Evolutionary conservation across 2,329 filamentous ascomycete genomes (phyloP).

Genomic region (Colletotrichum chlorophyti): DNA sequence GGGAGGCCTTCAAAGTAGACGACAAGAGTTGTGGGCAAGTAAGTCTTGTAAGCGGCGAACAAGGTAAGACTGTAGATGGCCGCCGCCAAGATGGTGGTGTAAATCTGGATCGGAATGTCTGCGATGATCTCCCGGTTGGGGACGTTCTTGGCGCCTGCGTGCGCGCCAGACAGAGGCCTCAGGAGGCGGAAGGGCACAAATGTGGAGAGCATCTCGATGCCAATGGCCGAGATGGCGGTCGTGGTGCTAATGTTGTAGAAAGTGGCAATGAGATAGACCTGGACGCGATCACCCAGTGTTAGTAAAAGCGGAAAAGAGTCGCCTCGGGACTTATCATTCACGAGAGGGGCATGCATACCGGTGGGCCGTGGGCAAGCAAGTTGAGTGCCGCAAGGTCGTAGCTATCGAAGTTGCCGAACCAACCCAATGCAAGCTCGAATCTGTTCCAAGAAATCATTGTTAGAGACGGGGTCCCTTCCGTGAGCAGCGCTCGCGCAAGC

Average conservation of each 20-base stretch:
- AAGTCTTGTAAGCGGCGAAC: constrained; percentile 71
- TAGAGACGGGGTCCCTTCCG: not conserved
- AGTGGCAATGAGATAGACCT: constrained; percentile 76
- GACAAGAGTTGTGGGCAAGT: constrained; percentile 76
- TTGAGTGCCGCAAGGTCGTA: constrained; percentile 71
- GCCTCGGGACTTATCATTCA: not conserved
- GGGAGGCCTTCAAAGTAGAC: constrained; percentile 76
- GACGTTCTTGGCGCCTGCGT: constrained; percentile 58
- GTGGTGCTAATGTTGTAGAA: constrained; percentile 76
- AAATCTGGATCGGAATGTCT: constrained; percentile 66
- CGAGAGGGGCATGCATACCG: constrained; percentile 51
- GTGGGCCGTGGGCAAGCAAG: constrained; percentile 76
- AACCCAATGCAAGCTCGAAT: constrained; percentile 73
- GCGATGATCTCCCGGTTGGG: constrained; percentile 70
- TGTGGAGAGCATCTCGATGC: constrained; percentile 72
- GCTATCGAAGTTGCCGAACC: constrained; percentile 78
- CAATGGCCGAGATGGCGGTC: constrained; percentile 66
- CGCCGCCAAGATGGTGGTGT: constrained; percentile 72
- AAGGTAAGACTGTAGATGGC: constrained; percentile 78
- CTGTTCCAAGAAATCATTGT: constrained; percentile 68
- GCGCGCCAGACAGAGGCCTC: constrained; percentile 69
- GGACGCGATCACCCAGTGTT: constrained; percentile 5
- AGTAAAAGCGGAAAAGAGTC: not conserved
- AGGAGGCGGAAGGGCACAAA: constrained; percentile 79
- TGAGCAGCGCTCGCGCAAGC: not conserved